Conservation (phyloP, 495 filamentous ascomycete genomes). For the Hyaloscypha finlandica region DNA sequence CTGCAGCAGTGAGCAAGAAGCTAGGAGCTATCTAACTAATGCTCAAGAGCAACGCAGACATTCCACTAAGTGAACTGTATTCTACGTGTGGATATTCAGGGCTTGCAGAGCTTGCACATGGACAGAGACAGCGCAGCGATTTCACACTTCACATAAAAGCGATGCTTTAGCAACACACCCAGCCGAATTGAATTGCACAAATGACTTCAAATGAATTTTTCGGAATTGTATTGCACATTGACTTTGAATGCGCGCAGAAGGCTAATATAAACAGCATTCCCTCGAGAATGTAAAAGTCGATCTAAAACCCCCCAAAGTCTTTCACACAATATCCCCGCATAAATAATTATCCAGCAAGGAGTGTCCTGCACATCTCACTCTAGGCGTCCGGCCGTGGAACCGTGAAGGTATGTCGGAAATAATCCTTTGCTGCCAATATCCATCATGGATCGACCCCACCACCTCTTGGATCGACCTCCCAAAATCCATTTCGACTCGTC, state of each 20-base stretch:
- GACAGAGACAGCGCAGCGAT: too few species aligned
- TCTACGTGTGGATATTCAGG: too few species aligned
- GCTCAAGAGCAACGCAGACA: background rate
- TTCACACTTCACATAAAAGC: background rate
- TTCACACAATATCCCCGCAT: background rate
- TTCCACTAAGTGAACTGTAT: too few species aligned
- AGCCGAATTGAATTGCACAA: background rate
- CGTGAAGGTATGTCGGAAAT: slow-evolving; percentile 10
- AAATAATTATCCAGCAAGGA: slow-evolving; percentile 8
- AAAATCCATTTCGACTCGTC: slow-evolving; percentile 1
- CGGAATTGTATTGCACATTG: background rate
- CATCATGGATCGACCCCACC: background rate
- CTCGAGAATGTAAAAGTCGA: slow-evolving; percentile 3
- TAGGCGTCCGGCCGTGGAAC: slow-evolving; percentile 20
- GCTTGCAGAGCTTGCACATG: too few species aligned
- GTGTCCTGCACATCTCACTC: slow-evolving; percentile 28
- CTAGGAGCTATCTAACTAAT: background rate
- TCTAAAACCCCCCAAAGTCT: background rate
- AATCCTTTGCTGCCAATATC: background rate
- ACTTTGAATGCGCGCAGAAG: slow-evolving; percentile 1
- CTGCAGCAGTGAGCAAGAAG: background rate
- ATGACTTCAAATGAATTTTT: background rate
- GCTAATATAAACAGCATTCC: background rate
- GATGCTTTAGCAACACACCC: background rate
- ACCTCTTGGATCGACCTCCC: background rate